Evolutionary conservation across 2,329 filamentous ascomycete species (phyloP).

Genomic region (Ophiostoma sp.): DNA sequence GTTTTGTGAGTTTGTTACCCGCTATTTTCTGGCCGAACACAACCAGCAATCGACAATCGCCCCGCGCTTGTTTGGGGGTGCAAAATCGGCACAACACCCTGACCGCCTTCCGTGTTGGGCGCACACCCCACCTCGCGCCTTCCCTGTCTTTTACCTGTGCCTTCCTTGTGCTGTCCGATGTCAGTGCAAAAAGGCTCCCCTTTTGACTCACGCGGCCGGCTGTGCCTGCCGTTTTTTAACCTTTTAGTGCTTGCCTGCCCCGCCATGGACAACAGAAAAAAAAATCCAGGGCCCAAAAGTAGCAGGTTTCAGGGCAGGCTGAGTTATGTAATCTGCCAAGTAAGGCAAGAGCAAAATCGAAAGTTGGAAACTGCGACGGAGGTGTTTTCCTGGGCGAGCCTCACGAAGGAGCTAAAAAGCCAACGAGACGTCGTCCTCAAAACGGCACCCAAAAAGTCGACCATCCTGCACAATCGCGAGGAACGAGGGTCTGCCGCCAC

Average conservation of each 20-base stretch:
- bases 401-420: constrained; percentile 18
- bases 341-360: background rate
- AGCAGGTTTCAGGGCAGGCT: background rate
- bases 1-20: constrained; percentile 23
- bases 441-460: background rate
- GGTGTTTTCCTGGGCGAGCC: background rate
- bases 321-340: constrained; percentile 14
- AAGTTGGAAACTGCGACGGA: constrained; percentile 7
- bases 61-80: constrained; percentile 21
- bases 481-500: constrained; percentile 26
- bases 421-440: background rate
- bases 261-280: constrained; percentile 1
- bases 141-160: constrained; percentile 14
- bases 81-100: constrained; percentile 29
- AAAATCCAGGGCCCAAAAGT: constrained; percentile 12
- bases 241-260: constrained; percentile 7
- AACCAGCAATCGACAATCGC: constrained; percentile 18
- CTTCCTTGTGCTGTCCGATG: constrained; percentile 6
- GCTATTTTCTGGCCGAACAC: constrained; percentile 15
- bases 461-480: constrained; percentile 19
- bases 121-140: constrained; percentile 29
- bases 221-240: constrained; percentile 9
- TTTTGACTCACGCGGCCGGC: constrained; percentile 20
- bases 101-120: constrained; percentile 32
- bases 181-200: background rate